phyloP scores from a whole-genome alignment of 192 early-diverging fungal genomes.

The Backusella sp. region DNA sequence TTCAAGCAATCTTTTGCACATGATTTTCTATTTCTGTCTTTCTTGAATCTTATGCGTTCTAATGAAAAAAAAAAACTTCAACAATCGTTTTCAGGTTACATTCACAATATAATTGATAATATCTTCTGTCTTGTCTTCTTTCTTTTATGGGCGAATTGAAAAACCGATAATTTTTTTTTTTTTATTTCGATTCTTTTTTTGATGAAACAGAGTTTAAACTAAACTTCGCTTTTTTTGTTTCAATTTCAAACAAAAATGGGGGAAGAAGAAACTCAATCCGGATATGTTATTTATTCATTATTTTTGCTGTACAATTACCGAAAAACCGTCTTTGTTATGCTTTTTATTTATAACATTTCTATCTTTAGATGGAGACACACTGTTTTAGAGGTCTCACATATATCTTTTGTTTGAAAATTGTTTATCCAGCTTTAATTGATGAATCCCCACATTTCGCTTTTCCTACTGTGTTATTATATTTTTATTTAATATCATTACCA shows the following conservation, averaged over 20 bases:
- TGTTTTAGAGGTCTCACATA: background rate
- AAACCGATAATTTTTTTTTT: background rate
- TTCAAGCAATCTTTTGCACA: background rate
- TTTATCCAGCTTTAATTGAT: background rate
- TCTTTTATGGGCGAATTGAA: background rate
- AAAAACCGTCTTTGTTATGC: background rate
- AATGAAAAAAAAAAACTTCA: background rate
- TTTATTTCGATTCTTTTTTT: background rate
- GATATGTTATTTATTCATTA: background rate
- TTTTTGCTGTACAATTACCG: background rate
- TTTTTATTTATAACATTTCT: background rate
- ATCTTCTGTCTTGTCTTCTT: background rate
- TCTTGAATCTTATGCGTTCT: background rate
- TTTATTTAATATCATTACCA: background rate
- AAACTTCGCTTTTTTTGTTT: slow-evolving; percentile 2
- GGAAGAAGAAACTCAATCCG: background rate
- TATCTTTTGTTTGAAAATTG: background rate
- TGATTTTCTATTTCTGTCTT: background rate
- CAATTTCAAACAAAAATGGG: slow-evolving; percentile 9
- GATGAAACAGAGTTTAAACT: slow-evolving; percentile 1
- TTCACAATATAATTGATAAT: background rate
- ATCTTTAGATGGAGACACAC: background rate
- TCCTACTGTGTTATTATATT: background rate
- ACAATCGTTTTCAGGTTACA: background rate
- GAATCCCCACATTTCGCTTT: background rate